Base-by-base conservation (phyloP, 1,139 yeast genomes). In the Candida pseudoviswanathii region DNA sequence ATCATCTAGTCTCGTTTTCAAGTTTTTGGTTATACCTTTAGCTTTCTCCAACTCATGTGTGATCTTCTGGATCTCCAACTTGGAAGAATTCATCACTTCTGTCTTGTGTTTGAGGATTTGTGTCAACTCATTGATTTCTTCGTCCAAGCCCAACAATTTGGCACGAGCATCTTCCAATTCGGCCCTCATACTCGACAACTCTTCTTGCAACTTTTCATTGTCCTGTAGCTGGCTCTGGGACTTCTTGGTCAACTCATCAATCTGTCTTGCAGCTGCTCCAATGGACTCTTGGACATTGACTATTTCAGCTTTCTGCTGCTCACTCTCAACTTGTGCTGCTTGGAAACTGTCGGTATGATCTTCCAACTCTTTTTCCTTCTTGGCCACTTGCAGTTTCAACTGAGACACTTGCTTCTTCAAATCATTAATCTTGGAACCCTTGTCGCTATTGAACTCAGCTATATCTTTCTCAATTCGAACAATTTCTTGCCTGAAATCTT, bases 401-500 rank as follows among this genome's bases (percentile, higher is more conserved):
- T 54, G 44, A 2, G 63, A 61, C 9, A 87, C 73, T 55, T 88
- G 92, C 26, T 65, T 59, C 59, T 84, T 82, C 49, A 95, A 71
- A 56, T 87, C 82, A 48, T 82, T 81, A 51, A 95, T 75, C 64
- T 94, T 95, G 1, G 86, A 80, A 0, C 92, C 90, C 58, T 91
- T 92, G 64, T 95, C 89, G 49, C 73, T 75, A 53, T 81, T 82
- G 65, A 92, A 92, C 58, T 95, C 99, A 47, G 77, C 74, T 74
- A 91, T 89, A 64, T 95, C 99, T 32, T 73, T 78, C 61, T 88
- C 90, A 49, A 89, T 84, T 5, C 64, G 64, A 6, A 61, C 55
- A n/a, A 89, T 79, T 40, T 85, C 89, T 1, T 52, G 50, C 39
- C 67, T 58, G 52, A 69, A 65, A 41, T 63, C 55, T 21, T 51